Evolutionary conservation across 192 early-diverging fungal species (phyloP), one percentile per base, ranked within the genome.

Genomic region (Allomyces javanicus): DNA sequence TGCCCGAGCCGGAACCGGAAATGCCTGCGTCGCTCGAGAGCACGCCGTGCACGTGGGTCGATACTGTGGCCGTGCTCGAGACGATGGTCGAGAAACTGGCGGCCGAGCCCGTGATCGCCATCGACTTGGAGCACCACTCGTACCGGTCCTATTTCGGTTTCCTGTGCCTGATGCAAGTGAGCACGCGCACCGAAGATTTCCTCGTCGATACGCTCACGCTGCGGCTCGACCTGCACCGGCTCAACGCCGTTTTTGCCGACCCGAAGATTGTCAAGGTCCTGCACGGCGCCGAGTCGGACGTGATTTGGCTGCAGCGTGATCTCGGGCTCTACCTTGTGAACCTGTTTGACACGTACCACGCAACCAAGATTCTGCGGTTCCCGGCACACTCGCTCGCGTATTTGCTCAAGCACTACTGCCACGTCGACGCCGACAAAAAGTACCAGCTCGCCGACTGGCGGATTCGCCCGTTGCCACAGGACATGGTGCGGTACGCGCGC

Each of bases 361-460:
- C 94, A 12, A 85, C 93, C 4, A 79, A 90, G 44, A 75, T 90
- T 25, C 79, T 99, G n/a, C 87, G 88, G 64, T 81, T 93, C 73
- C 74, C 77, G 44, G 72, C 79, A 61, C 91, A 96, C 68, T 83
- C 87, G 40, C 77, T 95, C 44, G 92, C 91, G 0, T 87, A 85
- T 70, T 69, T 99, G 55, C 73, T 99, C 33, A 78, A 86, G 50
- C 68, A 74, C 22, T 95, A 91, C 71, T 90, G 90, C 72, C 69
- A 81, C 23, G 81, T 87, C 24, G 79, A 83, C 61, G 85, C 93
- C 0, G 90, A 99, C 75, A 99, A 99, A 69, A 78, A 81, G 70
- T 96, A 90, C 74, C 96, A 99, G 77, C 72, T 91, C 63, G 94
- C 93, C 22, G 96, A 99, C 74, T 99, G 96, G 96, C 77, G 96